Base-by-base conservation (phyloP, 106 monocot genomes). In the Allium cepa region DNA sequence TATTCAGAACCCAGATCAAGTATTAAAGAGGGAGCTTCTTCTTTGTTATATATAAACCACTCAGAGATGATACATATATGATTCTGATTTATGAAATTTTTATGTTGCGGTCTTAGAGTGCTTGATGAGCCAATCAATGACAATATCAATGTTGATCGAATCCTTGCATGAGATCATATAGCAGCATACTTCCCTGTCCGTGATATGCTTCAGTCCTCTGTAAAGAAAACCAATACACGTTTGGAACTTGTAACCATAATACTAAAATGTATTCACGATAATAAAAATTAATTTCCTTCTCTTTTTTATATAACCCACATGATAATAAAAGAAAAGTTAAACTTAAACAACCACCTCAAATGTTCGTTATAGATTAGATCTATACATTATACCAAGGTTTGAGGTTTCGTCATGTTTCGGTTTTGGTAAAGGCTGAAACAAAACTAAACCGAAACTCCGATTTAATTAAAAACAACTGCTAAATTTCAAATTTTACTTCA, bases 121-220 rank as follows among this genome's bases (percentile, higher is more conserved):
- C 75, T 84, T 84, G 77, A 84, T 84, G n/a, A 84, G 77, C 84
- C 84, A 84, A 60, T 84, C 84, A 53, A 84, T 78, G 59, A 81
- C 84, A 47, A 74, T 67, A 69, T 84, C 84, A 18, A 84, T 84
- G 68, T 84, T 84, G 52, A 78, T 59, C 1, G 84, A 84, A 22
- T 84, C 84, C 74, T 84, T 84, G 71, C 84, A 84, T 27, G 84
- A 84, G 45, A 81, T 81, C 84, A 84, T 84, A 77, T 81, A 81
- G 73, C 78, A 84, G 73, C 77, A 81, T 47, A 84, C 80, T 48
- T 84, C 84, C 55, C 84, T 73, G 55, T 78, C 84, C 49, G 74
- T 67, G 36, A 81, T 78, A 7, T 67, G 56, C 50, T 75, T 77
- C 61, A 84, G 77, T 2, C 78, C 80, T 11, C 84, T 84, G 62